Evolutionary conservation across 73 alveolate species (phyloP).

Genomic region (Paramecium primaurelia): DNA sequence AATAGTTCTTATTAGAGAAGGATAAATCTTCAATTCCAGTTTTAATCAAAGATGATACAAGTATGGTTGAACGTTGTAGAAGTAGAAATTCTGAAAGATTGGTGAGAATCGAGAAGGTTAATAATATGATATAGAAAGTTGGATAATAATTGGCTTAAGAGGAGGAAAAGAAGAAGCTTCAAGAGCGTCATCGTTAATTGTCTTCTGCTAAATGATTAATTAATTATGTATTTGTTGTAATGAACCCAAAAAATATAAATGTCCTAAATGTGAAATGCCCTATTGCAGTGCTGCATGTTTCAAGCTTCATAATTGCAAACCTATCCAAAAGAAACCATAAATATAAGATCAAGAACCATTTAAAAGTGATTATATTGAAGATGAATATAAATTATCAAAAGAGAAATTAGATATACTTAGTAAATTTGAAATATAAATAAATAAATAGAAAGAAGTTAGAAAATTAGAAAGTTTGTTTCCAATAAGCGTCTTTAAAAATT

Average conservation of each 20-base stretch:
- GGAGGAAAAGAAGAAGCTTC: neutral
- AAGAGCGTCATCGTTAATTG: neutral
- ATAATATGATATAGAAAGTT: neutral
- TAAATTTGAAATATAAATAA: neutral
- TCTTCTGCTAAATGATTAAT: slow-evolving; percentile 10
- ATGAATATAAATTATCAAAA: neutral
- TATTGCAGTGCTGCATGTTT: neutral
- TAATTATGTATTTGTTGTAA: neutral
- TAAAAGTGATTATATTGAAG: neutral
- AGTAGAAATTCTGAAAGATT: neutral
- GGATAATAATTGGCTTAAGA: neutral
- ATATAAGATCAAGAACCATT: neutral
- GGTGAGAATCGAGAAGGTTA: slow-evolving; percentile 6
- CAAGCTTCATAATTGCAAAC: neutral
- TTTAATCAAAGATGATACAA: neutral
- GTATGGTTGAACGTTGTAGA: slow-evolving; percentile 30
- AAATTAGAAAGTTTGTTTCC: neutral
- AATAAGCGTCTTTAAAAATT: neutral
- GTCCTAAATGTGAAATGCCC: neutral
- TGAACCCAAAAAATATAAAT: neutral
- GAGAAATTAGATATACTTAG: neutral
- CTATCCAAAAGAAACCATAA: neutral
- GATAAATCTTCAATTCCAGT: neutral
- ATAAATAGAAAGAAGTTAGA: neutral
- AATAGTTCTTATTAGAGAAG: slow-evolving; percentile 42